Percentiles rank a stretch among this genome's conserved stretches.
phyloP scores from a whole-genome alignment of 169 alveolate species.

The Toxoplasma gondii region DNA sequence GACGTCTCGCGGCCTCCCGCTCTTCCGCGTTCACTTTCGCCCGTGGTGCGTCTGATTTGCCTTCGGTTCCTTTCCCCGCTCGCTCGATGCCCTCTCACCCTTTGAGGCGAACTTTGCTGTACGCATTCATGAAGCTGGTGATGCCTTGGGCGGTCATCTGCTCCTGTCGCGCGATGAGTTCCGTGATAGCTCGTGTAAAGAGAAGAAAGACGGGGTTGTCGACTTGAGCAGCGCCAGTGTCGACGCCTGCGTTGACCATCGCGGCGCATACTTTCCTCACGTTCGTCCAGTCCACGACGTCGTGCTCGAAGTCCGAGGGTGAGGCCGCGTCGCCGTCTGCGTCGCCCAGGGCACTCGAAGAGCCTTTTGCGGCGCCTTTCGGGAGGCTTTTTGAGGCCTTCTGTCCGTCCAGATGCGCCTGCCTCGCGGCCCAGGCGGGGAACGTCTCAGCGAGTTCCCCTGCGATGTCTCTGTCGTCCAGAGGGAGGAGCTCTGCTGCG shows the following conservation, averaged over 20 bases:
- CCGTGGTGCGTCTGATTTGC: background rate
- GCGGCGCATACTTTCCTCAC: conserved; percentile 38
- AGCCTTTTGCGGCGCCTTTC: background rate
- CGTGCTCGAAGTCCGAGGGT: background rate
- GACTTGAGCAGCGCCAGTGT: background rate
- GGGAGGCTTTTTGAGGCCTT: background rate
- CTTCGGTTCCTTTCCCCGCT: background rate
- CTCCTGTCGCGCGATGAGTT: conserved; percentile 22
- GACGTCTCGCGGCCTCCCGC: too few species aligned
- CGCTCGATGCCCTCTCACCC: background rate
- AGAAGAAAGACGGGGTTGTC: conserved; percentile 31
- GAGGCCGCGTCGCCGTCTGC: background rate
- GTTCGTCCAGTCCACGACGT: conserved; percentile 29
- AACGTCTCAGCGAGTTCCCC: background rate
- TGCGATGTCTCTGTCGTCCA: conserved; percentile 8
- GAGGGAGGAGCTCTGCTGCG: conserved; percentile 23
- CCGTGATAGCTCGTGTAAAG: conserved; percentile 1
- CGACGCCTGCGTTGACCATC: conserved; percentile 25
- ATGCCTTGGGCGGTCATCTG: conserved; percentile 32
- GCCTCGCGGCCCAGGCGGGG: background rate
- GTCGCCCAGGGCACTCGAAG: background rate
- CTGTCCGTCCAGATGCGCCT: background rate
- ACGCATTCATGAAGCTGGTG: conserved; percentile 36
- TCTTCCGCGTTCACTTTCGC: too few species aligned
- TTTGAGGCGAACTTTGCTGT: conserved; percentile 35